phyloP scores from a whole-genome alignment of 1,284 basidiomycete genomes.

The Fomitopsis schrenkii region DNA sequence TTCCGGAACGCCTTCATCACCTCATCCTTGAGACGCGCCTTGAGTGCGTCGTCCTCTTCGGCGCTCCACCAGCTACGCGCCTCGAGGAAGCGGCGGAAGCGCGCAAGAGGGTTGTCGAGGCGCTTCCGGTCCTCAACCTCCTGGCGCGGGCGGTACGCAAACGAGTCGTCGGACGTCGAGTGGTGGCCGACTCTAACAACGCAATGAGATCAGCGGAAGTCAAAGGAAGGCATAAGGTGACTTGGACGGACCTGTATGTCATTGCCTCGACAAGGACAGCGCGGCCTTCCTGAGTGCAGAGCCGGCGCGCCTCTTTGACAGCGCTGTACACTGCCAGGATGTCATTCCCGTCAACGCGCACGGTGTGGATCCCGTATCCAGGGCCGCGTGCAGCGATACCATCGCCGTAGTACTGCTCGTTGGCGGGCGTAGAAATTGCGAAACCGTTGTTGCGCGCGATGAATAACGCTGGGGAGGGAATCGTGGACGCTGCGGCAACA shows the following conservation, averaged over 20 bases:
- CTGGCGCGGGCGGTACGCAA: constrained; percentile 80
- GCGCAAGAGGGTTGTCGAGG: constrained; percentile 84
- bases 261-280: constrained; percentile 91
- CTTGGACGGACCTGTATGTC: constrained; percentile 68
- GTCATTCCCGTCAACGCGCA: constrained; percentile 94
- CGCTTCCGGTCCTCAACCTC: constrained; percentile 87
- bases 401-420: constrained; percentile 89
- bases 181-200: constrained; percentile 79
- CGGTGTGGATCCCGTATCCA: constrained; percentile 90
- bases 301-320: constrained; percentile 71
- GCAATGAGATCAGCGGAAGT: background rate
- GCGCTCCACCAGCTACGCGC: constrained; percentile 84
- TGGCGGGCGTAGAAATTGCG: constrained; percentile 89
- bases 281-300: constrained; percentile 76
- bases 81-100: constrained; percentile 84
- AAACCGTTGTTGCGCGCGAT: constrained; percentile 88
- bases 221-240: background rate
- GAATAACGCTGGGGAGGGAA: constrained; percentile 70
- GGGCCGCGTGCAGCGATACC: constrained; percentile 92
- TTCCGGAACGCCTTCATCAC: constrained; percentile 78
- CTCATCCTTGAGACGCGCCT: constrained; percentile 64
- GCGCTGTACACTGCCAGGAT: constrained; percentile 84
- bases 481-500: constrained; percentile 54
- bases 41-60: constrained; percentile 70
- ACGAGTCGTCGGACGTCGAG: constrained; percentile 92